A percentile compares a stretch with the other conserved stretches of the same genome.
These are phyloP conservation scores for Metarhizium rileyi DNA, from an alignment of 2,329 filamentous ascomycete genomes.

Conservation along the genomic window DNA sequence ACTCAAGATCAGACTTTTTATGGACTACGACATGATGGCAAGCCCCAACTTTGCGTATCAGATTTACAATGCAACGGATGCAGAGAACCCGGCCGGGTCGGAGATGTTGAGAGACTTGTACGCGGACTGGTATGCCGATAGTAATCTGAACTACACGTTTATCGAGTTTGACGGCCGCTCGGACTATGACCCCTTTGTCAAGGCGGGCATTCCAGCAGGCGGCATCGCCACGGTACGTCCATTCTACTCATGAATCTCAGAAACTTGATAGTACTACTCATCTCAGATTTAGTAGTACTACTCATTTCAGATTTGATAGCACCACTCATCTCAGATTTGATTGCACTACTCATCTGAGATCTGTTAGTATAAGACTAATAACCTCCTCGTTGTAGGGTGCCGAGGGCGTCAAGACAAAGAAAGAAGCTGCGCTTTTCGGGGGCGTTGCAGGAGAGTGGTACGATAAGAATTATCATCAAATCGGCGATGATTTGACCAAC, in stretches of 20 bases:
- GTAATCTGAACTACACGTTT: conserved; percentile 56
- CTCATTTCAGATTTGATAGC: too few relatives aligned
- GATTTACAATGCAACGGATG: conserved; percentile 64
- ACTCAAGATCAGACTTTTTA: conserved; percentile 52
- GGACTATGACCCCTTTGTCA: conserved; percentile 71
- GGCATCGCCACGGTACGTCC: conserved; percentile 53
- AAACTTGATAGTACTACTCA: too few relatives aligned
- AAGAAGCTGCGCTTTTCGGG: conserved; percentile 59
- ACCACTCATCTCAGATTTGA: too few relatives aligned
- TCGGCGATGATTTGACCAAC: conserved; percentile 50
- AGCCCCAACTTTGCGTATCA: conserved; percentile 57
- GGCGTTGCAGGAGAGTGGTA: conserved; percentile 53
- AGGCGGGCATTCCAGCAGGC: conserved; percentile 61
- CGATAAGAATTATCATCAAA: conserved; percentile 51
- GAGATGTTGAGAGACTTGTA: conserved; percentile 60
- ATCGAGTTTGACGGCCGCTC: conserved; percentile 71
- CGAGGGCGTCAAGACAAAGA: conserved; percentile 62
- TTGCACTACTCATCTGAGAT: too few relatives aligned
- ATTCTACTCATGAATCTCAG: not conserved
- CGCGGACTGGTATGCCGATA: conserved; percentile 52
- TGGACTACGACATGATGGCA: conserved; percentile 65
- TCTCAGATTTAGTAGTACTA: too few relatives aligned
- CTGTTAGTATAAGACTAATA: too few relatives aligned
- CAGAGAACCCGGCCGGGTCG: conserved; percentile 59
- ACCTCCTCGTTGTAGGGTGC: conserved; percentile 37